Conservation (phyloP, 179 eudicot genomes). For the Silene vulgaris region DNA sequence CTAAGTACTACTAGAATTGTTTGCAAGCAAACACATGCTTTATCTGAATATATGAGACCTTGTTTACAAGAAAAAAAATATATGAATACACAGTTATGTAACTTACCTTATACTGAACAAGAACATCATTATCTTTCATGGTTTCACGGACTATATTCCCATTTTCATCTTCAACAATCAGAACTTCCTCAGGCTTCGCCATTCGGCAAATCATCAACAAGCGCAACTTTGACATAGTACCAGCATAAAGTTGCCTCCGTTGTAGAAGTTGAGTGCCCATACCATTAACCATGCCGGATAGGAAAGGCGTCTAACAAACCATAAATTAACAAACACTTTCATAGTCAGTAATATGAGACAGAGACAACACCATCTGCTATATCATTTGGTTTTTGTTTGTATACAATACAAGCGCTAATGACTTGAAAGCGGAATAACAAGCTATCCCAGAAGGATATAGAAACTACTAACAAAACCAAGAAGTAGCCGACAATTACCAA, state of each 20-base stretch:
- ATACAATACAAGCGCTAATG: background rate
- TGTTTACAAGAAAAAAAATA: background rate
- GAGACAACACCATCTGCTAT: background rate
- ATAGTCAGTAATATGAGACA: background rate
- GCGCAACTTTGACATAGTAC: conserved; percentile 85
- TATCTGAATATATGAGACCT: background rate
- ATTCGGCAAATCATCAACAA: conserved; percentile 89
- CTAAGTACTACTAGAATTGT: background rate
- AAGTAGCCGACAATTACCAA: background rate
- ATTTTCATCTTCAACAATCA: conserved; percentile 99
- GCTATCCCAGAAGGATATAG: background rate
- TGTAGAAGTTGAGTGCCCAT: conserved; percentile 66
- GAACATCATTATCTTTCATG: conserved; percentile 98
- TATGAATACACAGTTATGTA: background rate
- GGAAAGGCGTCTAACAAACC: conserved; percentile 47
- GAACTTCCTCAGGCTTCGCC: conserved; percentile 99
- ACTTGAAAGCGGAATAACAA: conserved; percentile 1
- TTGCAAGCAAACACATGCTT: background rate
- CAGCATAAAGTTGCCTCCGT: conserved; percentile 75
- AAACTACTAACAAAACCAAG: background rate
- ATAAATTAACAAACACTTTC: background rate
- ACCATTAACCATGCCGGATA: conserved; percentile 68
- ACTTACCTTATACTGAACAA: conserved; percentile 92
- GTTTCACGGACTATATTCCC: conserved; percentile 99
- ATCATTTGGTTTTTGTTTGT: background rate